Evolutionary conservation across 768 basidiomycete genomes (phyloP).

Genomic region (Kwoniella bestiolae): DNA sequence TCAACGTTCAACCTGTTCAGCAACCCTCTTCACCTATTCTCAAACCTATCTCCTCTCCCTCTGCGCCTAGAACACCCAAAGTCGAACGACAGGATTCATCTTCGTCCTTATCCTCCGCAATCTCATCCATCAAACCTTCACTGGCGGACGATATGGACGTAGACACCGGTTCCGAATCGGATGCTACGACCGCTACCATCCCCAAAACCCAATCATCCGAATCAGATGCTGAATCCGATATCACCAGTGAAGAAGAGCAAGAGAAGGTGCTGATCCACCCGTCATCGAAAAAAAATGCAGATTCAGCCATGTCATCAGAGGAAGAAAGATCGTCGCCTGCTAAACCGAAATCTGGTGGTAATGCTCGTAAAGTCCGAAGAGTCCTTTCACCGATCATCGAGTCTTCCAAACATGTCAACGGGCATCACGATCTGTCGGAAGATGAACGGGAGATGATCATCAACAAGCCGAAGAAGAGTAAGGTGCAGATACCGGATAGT

Average conservation of each 20-base stretch:
- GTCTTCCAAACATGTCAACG: constrained; percentile 3
- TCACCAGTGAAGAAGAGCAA: constrained; percentile 3
- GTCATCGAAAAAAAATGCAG: not conserved
- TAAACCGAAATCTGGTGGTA: not conserved
- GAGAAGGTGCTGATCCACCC: not conserved
- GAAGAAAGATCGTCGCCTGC: not conserved
- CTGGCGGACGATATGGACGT: constrained; percentile 20
- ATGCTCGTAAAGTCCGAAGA: constrained; percentile 9
- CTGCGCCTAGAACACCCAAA: not conserved
- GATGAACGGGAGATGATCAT: constrained; percentile 16
- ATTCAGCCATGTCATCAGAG: not conserved
- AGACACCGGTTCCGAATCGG: constrained; percentile 37
- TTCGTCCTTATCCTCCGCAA: constrained; percentile 27
- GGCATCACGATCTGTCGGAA: constrained; percentile 10
- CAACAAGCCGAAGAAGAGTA: constrained; percentile 24
- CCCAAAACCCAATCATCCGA: constrained; percentile 32
- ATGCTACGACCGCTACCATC: constrained; percentile 43
- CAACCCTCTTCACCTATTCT: not conserved
- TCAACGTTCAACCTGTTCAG: not conserved
- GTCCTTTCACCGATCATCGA: constrained; percentile 26
- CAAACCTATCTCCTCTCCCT: not conserved
- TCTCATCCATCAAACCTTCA: constrained; percentile 17
- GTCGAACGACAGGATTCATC: constrained; percentile 18
- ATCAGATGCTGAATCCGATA: constrained; percentile 21
- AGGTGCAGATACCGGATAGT: constrained; percentile 9